Conservation (phyloP, 2,329 filamentous ascomycete species). For the Paecilomyces niveus region DNA sequence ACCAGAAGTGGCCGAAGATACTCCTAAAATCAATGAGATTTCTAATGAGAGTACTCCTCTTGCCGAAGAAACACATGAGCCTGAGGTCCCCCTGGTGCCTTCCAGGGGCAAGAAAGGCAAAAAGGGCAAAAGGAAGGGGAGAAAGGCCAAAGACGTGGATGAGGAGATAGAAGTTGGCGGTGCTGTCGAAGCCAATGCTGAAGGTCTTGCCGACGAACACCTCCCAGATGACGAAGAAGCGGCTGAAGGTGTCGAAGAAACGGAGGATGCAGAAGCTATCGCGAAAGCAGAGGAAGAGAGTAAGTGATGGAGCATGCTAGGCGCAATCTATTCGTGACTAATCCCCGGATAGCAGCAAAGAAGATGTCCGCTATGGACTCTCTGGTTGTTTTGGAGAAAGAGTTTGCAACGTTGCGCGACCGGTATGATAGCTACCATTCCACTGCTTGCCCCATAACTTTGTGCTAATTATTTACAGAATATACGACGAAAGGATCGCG, state of each 20-base stretch:
- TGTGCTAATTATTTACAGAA: constrained; percentile 41
- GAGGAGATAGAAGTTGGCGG: constrained; percentile 30
- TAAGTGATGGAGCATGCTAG: constrained; percentile 20
- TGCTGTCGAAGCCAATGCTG: constrained; percentile 32
- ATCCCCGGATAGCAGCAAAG: constrained; percentile 56
- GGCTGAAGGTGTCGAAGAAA: constrained; percentile 40
- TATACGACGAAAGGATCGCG: constrained; percentile 82
- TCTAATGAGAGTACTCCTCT: constrained; percentile 19
- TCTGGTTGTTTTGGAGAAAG: constrained; percentile 72
- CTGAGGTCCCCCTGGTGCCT: constrained; percentile 20
- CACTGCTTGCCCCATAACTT: background rate
- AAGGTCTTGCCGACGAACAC: constrained; percentile 40
- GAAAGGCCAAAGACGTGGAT: constrained; percentile 32
- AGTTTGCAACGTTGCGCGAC: constrained; percentile 77
- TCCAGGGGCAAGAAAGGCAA: constrained; percentile 35
- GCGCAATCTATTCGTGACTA: constrained; percentile 7
- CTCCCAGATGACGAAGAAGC: constrained; percentile 44
- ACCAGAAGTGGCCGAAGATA: constrained; percentile 29
- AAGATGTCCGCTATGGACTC: constrained; percentile 76
- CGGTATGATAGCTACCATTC: constrained; percentile 30
- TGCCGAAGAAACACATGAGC: constrained; percentile 24
- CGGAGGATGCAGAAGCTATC: constrained; percentile 36
- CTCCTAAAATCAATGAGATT: constrained; percentile 16
- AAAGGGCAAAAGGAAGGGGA: constrained; percentile 40
- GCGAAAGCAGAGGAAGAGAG: constrained; percentile 48